Base-by-base conservation (phyloP, 2,329 filamentous ascomycete species). In the Orbilia ellipsospora region DNA sequence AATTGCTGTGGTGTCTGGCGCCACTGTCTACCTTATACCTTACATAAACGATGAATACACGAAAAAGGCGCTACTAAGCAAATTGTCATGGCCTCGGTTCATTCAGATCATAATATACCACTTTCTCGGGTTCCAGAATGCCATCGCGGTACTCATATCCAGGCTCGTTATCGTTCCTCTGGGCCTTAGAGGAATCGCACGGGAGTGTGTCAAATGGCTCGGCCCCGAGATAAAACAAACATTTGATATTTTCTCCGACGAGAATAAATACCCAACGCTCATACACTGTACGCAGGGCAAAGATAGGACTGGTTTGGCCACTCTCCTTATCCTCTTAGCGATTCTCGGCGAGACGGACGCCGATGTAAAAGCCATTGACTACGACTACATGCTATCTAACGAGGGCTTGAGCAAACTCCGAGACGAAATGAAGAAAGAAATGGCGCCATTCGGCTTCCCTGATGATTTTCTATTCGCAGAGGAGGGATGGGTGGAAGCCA, bases 271-370 rank as follows among this genome's bases (percentile, higher is more conserved):
- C 77, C 92, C 93, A 0, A 82, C 89, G 0, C 81, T 96, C 6
- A 83, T 95, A 1, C 92, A 96, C 82, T 97, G 93, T 82, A 95
- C 93, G 0, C 92, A 96, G 80, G 93, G 93, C 70, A 97, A 96
- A 81, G 93, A 96, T 80, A 87, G 93, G 1, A 93, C 89, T 0
- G 93, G 93, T 0, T 83, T 96, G 12, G 84, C 92, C 10, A 84
- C 92, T 4, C 84, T 90, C 48, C 83, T 96, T 2, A 82, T 90
- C 0, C 83, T 96, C 18, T 85, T 94, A 79, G 83, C 91, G 10
- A 84, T 91, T 2, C 83, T 82, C 6, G 82, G 80, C 15, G 81
- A 78, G n/a, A 50, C 77, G 4, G 65, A 77, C 45, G 45, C 48
- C 57, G 48, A 48, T 80, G 45, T 28, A 81, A 81, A 85, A 0